Percentiles rank a stretch among this genome's conserved stretches.
These are phyloP conservation scores for Microdochium nivale DNA, from an alignment of 2,329 filamentous ascomycete genomes.

Conservation along the genomic window DNA sequence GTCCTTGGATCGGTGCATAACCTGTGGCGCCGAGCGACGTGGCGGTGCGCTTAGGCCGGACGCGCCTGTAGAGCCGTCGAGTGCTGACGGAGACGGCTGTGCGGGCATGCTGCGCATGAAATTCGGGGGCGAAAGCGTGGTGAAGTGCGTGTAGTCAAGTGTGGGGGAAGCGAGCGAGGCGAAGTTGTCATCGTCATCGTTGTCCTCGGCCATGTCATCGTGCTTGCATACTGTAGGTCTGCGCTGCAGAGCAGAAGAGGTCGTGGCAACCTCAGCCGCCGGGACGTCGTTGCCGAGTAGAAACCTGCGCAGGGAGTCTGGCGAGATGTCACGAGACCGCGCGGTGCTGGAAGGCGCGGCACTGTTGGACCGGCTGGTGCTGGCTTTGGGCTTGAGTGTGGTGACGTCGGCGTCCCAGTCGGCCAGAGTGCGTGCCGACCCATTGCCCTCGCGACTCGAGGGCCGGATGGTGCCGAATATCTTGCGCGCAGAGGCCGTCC, in stretches of 20 bases:
- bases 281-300: slow-evolving; percentile 29
- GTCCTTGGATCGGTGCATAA: neutral
- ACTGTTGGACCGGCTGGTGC: slow-evolving; percentile 7
- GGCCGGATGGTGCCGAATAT: slow-evolving; percentile 25
- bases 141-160: slow-evolving; percentile 30
- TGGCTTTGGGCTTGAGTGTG: slow-evolving; percentile 5
- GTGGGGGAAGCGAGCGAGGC: slow-evolving; percentile 27
- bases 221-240: slow-evolving; percentile 23
- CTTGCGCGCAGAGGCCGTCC: slow-evolving; percentile 29
- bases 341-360: slow-evolving; percentile 23
- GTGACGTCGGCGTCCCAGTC: slow-evolving; percentile 3
- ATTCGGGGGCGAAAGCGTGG: slow-evolving; percentile 37
- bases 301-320: slow-evolving; percentile 39
- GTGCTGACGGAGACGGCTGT: neutral
- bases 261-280: slow-evolving; percentile 7
- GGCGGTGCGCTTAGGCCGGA: slow-evolving; percentile 1
- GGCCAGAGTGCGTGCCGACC: slow-evolving; percentile 15
- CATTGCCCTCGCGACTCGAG: slow-evolving; percentile 18
- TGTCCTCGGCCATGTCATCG: slow-evolving; percentile 32
- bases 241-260: slow-evolving; percentile 17
- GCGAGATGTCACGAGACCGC: slow-evolving; percentile 38
- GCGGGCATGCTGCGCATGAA: neutral
- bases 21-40: slow-evolving; percentile 2
- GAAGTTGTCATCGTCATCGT: slow-evolving; percentile 50
- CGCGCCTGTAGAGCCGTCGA: neutral